Conservation (phyloP, 805 yeast species). For the Yarrowia porcina region DNA sequence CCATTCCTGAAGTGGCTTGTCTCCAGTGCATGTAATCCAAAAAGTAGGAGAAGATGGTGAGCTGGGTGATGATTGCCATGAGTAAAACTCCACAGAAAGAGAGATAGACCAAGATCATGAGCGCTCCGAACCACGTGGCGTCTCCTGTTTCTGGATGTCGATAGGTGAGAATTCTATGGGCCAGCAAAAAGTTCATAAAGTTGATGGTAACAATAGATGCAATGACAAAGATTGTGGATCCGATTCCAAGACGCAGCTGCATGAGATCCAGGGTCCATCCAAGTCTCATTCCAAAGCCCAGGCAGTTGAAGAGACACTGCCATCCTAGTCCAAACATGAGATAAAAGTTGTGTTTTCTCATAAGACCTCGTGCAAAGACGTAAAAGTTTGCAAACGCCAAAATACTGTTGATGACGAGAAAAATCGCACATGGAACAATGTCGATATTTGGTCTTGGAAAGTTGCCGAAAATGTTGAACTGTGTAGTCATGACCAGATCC, state of each 20-base stretch:
- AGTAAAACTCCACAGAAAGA: conserved; percentile 56
- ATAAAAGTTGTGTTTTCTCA: conserved; percentile 60
- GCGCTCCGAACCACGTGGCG: conserved; percentile 46
- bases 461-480: conserved; percentile 54
- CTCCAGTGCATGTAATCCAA: conserved; percentile 45
- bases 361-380: conserved; percentile 48
- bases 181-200: conserved; percentile 59
- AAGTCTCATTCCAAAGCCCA: conserved; percentile 59
- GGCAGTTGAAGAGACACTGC: conserved; percentile 50
- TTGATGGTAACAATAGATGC: conserved; percentile 58
- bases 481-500: conserved; percentile 3
- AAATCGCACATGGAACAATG: conserved; percentile 57
- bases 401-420: conserved; percentile 51
- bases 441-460: conserved; percentile 53
- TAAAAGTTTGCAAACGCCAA: conserved; percentile 47
- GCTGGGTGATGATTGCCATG: conserved; percentile 65
- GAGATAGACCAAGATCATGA: conserved; percentile 50
- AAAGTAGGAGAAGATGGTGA: conserved; percentile 57
- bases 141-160: conserved; percentile 71
- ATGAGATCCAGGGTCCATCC: conserved; percentile 55
- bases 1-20: conserved; percentile 53
- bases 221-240: conserved; percentile 54
- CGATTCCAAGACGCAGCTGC: conserved; percentile 49
- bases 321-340: conserved; percentile 52
- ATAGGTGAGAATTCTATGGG: conserved; percentile 74